Evolutionary conservation across 257 asterid genomes (phyloP).

Genomic region (Coffea eugenioides): DNA sequence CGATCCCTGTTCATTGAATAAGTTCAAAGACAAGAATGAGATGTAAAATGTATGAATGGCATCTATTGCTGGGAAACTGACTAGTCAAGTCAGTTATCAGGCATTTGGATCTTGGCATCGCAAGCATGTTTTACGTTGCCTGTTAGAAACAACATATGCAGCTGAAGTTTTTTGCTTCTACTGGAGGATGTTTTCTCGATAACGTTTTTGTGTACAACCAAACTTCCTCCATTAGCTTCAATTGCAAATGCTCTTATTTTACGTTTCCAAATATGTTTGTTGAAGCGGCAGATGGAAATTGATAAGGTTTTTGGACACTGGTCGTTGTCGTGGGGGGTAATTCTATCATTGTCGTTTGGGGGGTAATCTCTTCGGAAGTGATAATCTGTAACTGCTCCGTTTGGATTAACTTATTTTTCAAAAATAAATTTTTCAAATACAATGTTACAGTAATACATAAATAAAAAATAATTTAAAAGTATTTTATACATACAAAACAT

Average conservation of each 20-base stretch:
- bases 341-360: too few species aligned
- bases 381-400: too few species aligned
- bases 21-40: neutral
- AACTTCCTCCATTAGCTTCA: neutral
- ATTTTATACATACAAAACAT: too few species aligned
- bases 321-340: too few species aligned
- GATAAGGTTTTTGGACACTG: too few species aligned
- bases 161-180: neutral
- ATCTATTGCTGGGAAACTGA: neutral
- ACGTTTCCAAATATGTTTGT: neutral
- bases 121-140: neutral
- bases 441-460: too few species aligned
- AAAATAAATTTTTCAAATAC: too few species aligned
- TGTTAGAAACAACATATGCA: neutral
- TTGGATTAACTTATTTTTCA: too few species aligned
- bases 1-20: constrained; percentile 12
- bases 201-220: neutral
- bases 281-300: too few species aligned
- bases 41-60: neutral
- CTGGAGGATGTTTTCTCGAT: neutral
- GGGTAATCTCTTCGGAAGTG: too few species aligned
- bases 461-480: too few species aligned
- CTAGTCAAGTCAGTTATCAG: neutral
- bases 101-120: neutral
- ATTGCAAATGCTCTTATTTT: neutral